phyloP scores from a whole-genome alignment of 495 filamentous ascomycete genomes.

The Aspergillus avenaceus region DNA sequence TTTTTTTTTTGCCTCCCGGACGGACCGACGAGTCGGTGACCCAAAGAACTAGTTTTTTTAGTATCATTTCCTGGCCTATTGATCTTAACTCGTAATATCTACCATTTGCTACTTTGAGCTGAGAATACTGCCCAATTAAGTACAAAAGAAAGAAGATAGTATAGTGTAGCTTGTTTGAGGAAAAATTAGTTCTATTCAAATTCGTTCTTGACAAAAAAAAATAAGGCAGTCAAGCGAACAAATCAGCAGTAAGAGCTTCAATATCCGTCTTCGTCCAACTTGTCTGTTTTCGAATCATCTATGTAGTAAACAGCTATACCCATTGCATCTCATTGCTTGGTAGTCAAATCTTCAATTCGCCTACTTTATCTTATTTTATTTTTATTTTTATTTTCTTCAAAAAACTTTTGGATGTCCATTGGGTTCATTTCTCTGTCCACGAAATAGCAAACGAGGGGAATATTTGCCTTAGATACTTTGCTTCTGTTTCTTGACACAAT shows the following conservation, averaged over 20 bases:
- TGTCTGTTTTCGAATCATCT: constrained; percentile 9
- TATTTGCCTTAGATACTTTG: background rate
- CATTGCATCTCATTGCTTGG: background rate
- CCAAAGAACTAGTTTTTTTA: constrained; percentile 12
- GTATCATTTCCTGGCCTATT: background rate
- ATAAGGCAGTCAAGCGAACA: background rate
- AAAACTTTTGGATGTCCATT: no score
- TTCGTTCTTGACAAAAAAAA: constrained; percentile 1
- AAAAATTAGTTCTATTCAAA: background rate
- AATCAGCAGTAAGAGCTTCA: background rate
- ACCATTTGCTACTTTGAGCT: no score
- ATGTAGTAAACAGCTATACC: background rate
- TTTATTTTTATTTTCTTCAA: background rate
- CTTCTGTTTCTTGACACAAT: background rate
- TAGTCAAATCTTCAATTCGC: no score
- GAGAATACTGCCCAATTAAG: no score
- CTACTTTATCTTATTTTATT: background rate
- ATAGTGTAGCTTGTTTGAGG: no score
- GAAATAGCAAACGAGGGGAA: background rate
- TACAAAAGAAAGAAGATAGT: background rate
- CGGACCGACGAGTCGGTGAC: constrained; percentile 25
- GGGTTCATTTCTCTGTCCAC: no score
- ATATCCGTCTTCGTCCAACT: background rate
- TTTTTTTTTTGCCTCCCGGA: constrained; percentile 21
- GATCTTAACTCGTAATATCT: no score